Evolutionary conservation across 495 filamentous ascomycete species (phyloP), one percentile per base, ranked within the genome.

Genomic region (Penicillium pulvis): DNA sequence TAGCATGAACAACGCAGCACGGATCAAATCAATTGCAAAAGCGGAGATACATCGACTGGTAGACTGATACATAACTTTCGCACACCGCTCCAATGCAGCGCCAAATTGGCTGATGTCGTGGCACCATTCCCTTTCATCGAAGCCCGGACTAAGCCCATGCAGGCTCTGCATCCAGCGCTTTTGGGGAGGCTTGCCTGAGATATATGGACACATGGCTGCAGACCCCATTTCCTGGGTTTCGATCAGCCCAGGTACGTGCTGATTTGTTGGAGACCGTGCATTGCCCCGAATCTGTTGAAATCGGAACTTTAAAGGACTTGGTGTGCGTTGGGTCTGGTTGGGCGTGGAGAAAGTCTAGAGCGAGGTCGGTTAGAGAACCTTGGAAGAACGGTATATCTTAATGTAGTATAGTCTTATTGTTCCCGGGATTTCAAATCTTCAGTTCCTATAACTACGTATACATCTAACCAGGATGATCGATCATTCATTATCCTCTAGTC

Each of bases 401-500:
- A 39, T 39, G 4, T 16, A 4, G 10, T 14, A 39, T 33, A 16
- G 35, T 39, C 12, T 39, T 39, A 39, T 39, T 26, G 33, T 46
- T 3, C 19, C 19, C 19, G 43, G 43, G 17, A 4, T 4, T 24
- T 24, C 43, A 11, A 14, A 47, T 16, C 24, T 20, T 47, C 45
- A 26, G 14, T 10, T 45, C 20, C 12, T 46, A 23, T 11, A 49
- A 49, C 26, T 30, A 30, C 49, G 20, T 6, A 35, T 52, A 54
- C 33, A 56, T 33, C 45, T 16, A 53, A 44, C 52, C 45, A 49
- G 45, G 36, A 53, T 52, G 30, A 55, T 48, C 33, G 57, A 39
- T 62, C 59, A 65, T 67, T 60, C 58, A 78, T 74, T 77, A 77
- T 70, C 71, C 66, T 78, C 74, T 79, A 78, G 58, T 69, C 61